Base-by-base conservation (phyloP, 495 filamentous ascomycete genomes). In the Daldinia caldariorum region DNA sequence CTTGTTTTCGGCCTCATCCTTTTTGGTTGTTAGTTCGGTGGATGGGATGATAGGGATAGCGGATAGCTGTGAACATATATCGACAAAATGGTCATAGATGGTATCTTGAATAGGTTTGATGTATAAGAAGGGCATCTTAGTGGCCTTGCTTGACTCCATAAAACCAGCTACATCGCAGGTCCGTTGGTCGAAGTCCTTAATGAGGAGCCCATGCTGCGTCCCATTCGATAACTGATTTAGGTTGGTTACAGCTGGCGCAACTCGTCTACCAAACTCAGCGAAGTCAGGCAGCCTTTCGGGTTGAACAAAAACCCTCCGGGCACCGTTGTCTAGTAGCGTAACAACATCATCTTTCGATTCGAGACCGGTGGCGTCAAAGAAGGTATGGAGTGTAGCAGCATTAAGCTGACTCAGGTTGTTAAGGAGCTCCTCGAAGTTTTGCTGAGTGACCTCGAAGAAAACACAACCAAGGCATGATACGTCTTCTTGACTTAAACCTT, bases 1-100 rank as follows among this genome's bases (percentile, higher is more conserved):
- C 58, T 69, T 75, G 74, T 89, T 84, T 37, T 83, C 81, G 1
- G 85, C 70, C 37, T 85, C 79, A 49, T 82, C 79, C 20, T 83
- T 86, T 69, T 91, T 88, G 12, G 90, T 79, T 2, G 93, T 94
- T 75, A 97, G 79, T 0, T 76, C 74, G 5, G 83, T 83, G 3
- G 92, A 88, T 32, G 92, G 85, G n/a, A 98, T 80, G 56, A 99
- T 89, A 4, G 92, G 91, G 50, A 94, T 87, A 14, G 89, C 91
- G 26, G 87, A 87, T 59, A 80, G 76, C 58, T 84, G 82, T 4
- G 80, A 78, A 18, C 88, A 82, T 55, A 87, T 76, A 41, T 84
- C 81, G 59, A 89, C 81, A 51, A 86, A 85, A 20, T 85, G 73
- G 22, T 82, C 78, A 60, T 87, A 79, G 38, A 84, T 81, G 58